Evolutionary conservation across 2,329 filamentous ascomycete species (phyloP).

Genomic region (Ophiocordyceps sinensis): DNA sequence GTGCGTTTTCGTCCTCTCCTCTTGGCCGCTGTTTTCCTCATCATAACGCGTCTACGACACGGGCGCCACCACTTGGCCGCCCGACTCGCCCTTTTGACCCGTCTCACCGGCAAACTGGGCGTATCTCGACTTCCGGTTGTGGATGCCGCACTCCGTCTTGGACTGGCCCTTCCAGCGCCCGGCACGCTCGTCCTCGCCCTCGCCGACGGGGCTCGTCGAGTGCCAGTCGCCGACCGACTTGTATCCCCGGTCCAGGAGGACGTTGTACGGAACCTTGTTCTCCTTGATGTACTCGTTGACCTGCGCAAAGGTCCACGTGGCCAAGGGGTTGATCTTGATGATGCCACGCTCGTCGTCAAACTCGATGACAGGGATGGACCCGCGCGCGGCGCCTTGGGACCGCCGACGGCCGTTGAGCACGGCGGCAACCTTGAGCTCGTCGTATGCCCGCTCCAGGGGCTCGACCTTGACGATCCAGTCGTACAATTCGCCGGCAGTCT

Average conservation of each 20-base stretch:
- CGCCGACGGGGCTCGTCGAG: constrained; percentile 78
- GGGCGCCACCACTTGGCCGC: constrained; percentile 13
- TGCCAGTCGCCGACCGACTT: constrained; percentile 98
- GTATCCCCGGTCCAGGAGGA: constrained; percentile 82
- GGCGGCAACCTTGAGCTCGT: constrained; percentile 73
- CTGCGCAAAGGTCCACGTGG: constrained; percentile 84
- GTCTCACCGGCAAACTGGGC: constrained; percentile 70
- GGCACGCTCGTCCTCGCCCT: constrained; percentile 88
- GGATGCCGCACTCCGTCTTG: constrained; percentile 97
- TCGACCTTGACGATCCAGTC: constrained; percentile 98
- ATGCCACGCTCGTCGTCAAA: constrained; percentile 76
- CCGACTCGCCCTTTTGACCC: constrained; percentile 39
- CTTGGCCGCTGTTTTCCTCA: not conserved
- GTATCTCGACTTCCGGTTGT: constrained; percentile 94
- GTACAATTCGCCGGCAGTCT: constrained; percentile 75
- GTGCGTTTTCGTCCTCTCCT: not conserved
- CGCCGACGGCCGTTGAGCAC: constrained; percentile 84
- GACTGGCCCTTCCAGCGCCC: constrained; percentile 91
- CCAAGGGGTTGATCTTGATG: constrained; percentile 95
- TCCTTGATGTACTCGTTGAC: constrained; percentile 78
- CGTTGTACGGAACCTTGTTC: constrained; percentile 87
- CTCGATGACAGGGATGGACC: constrained; percentile 81
- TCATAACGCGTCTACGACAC: constrained; percentile 6
- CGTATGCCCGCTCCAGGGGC: constrained; percentile 82
- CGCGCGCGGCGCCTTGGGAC: constrained; percentile 86